A percentile compares a stretch with the other conserved stretches of the same genome.
These are phyloP conservation scores for Xylariaceae sp. DNA, from an alignment of 2,329 filamentous ascomycete genomes.

Conservation along the genomic window DNA sequence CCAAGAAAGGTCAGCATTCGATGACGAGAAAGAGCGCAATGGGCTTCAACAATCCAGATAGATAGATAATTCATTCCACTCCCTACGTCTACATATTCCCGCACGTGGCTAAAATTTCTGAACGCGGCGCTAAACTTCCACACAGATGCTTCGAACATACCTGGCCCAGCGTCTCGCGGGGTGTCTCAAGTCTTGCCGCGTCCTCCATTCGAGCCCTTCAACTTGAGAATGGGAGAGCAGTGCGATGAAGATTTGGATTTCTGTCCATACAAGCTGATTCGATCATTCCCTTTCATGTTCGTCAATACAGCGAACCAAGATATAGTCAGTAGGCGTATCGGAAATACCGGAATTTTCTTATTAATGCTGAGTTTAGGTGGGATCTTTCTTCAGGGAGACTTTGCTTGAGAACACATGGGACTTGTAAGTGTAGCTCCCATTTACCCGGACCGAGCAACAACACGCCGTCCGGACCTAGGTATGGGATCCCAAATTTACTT, in stretches of 20 bases:
- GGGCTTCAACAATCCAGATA: neutral
- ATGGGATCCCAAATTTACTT: neutral
- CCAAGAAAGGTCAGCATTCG: neutral
- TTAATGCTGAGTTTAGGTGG: slow-evolving; percentile 38
- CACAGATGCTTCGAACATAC: neutral
- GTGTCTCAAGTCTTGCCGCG: neutral
- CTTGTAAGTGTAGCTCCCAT: slow-evolving; percentile 59
- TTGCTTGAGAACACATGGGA: slow-evolving; percentile 72
- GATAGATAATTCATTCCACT: neutral
- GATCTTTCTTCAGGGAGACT: slow-evolving; percentile 56
- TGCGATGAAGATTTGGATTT: slow-evolving; percentile 39
- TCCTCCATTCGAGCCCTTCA: slow-evolving; percentile 6
- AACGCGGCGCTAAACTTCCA: neutral
- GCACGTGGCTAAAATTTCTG: neutral
- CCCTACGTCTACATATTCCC: neutral
- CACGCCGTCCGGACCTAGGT: neutral
- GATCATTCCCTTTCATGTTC: slow-evolving; percentile 62
- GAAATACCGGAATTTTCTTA: neutral
- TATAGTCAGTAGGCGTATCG: slow-evolving; percentile 42
- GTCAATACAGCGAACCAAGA: slow-evolving; percentile 56
- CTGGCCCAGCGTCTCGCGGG: neutral
- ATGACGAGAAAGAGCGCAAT: neutral
- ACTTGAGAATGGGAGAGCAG: slow-evolving; percentile 33
- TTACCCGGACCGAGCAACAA: neutral
- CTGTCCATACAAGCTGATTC: slow-evolving; percentile 56